phyloP scores from a whole-genome alignment of 2,329 filamentous ascomycete genomes.

The Neospermospora avenae region DNA sequence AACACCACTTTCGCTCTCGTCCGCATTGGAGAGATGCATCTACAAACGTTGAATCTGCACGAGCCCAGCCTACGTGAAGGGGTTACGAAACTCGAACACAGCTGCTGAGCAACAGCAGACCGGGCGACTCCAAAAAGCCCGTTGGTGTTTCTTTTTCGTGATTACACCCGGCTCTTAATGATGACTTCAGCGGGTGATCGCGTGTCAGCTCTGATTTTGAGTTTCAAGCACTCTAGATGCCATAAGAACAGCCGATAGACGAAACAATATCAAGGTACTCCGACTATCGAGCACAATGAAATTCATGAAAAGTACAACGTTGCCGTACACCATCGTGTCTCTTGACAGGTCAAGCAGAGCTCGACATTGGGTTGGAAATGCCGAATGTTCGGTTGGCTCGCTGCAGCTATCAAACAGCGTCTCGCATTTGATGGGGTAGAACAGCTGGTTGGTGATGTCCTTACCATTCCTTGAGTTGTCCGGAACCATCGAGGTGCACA shows the following conservation, averaged over 20 bases:
- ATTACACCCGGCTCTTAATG: constrained; percentile 17
- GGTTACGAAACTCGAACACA: neutral
- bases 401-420: constrained; percentile 19
- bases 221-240: constrained; percentile 8
- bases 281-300: constrained; percentile 1
- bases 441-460: neutral
- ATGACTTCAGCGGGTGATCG: neutral
- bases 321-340: neutral
- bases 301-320: neutral
- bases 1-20: neutral
- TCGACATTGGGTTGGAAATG: neutral
- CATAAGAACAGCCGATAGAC: constrained; percentile 4
- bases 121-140: neutral
- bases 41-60: neutral
- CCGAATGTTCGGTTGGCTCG: neutral
- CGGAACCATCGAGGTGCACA: constrained; percentile 9
- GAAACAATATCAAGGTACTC: constrained; percentile 7
- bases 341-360: neutral
- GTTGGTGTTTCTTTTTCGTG: constrained; percentile 4
- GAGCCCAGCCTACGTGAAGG: neutral
- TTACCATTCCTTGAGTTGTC: constrained; percentile 2
- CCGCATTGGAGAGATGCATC: neutral
- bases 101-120: neutral
- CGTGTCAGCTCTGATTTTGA: neutral
- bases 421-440: constrained; percentile 2